Evolutionary conservation across 2,329 filamentous ascomycete genomes (phyloP), one percentile per base, ranked within the genome.

Genomic region (Lecanicillium sp.): DNA sequence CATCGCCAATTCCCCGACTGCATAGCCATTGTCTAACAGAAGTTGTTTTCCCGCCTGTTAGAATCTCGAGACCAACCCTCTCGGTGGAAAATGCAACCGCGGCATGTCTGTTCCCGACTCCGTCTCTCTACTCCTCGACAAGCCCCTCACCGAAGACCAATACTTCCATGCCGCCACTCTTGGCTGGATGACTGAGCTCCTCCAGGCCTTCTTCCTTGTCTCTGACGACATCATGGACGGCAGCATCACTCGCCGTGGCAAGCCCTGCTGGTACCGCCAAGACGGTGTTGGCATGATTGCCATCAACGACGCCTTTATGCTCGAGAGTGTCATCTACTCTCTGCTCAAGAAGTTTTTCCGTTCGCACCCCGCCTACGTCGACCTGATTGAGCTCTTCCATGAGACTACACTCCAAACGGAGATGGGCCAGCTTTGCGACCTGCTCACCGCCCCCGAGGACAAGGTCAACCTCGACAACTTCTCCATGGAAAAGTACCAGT

Each of bases 141-240:
- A 77, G 51, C 68, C 83, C 40, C 78, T 96, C 48, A 76, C 70
- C 48, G 74, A 85, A 45, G 77, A 90, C 42, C 83, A 96, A 66
- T 94, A 89, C 73, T 92, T 94, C 70, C 72, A 85, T 51, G 73
- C 90, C 34, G 85, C 88, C 32, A 83, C 86, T 14, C 77, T 98
- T 14, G 92, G 92, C 57, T 98, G 92, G 92, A 80, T 95, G 75
- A 94, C 94, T 47, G 92, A 98, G 75, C 79, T 98, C 35, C 83
- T 98, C 25, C 92, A 98, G 70, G 90, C 92, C 49, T 96, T 95
- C 75, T 96, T 98, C 78, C 80, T 98, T 43, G 92, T 98, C 48
- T 88, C 86, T 32, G 92, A 98, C 67, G 92, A 98, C 64, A 95
- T 98, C 56, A 98, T 98, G 92, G 92, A 98, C 68, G 67, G 75